Conservation (phyloP, 345 rosid genomes). For the Acer yangbiense region DNA sequence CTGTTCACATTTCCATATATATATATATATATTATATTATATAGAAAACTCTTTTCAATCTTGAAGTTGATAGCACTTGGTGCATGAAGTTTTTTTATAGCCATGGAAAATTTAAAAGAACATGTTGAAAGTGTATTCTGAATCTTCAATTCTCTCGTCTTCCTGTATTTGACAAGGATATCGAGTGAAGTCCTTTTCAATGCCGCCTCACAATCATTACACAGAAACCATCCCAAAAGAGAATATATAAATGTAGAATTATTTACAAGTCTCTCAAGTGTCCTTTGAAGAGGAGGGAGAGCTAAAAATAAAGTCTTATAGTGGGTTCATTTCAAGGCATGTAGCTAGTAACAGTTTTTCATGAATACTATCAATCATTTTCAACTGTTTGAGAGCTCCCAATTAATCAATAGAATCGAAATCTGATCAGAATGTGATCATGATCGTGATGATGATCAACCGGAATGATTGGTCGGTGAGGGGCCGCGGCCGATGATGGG, state of each 20-base stretch:
- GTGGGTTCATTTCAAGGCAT: slow-evolving; percentile 14
- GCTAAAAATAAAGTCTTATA: background rate
- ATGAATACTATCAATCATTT: background rate
- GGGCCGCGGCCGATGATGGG: background rate
- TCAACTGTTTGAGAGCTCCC: slow-evolving; percentile 8
- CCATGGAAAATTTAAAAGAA: background rate
- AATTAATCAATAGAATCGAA: background rate
- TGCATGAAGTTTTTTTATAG: background rate
- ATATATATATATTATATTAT: background rate
- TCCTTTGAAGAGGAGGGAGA: slow-evolving; percentile 18
- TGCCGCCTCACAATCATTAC: slow-evolving; percentile 7
- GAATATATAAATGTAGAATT: background rate
- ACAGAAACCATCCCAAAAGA: background rate
- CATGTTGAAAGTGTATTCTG: background rate
- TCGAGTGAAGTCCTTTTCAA: slow-evolving; percentile 6
- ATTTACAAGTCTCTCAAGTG: slow-evolving; percentile 9
- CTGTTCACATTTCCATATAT: background rate
- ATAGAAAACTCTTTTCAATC: background rate
- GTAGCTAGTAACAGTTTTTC: background rate
- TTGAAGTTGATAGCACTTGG: background rate
- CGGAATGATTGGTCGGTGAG: slow-evolving; percentile 21
- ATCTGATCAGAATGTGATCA: background rate
- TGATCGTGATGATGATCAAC: slow-evolving; percentile 5
- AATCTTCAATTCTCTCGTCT: no score
- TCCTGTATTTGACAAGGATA: background rate